Conservation (phyloP, 352 stramenopile species). For the Phytophthora cajani region DNA sequence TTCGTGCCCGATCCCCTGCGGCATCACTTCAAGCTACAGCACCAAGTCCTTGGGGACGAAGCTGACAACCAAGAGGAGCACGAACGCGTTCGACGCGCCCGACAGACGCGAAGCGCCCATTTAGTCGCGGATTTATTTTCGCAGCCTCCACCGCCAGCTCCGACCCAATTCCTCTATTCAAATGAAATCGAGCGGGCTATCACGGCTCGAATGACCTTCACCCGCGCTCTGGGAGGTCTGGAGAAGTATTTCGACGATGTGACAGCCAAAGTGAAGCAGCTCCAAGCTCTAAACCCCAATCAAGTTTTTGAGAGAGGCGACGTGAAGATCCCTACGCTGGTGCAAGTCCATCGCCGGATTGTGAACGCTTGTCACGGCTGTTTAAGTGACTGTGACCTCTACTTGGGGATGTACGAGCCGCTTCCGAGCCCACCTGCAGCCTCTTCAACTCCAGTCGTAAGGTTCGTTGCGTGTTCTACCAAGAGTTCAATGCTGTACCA, state of each 20-base stretch:
- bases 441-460: conserved; percentile 42
- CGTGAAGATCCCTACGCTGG: conserved; percentile 56
- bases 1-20: conserved; percentile 54
- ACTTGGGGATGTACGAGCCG: conserved; percentile 67
- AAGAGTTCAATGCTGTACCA: conserved; percentile 58
- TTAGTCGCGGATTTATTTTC: conserved; percentile 45
- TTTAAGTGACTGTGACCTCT: conserved; percentile 75
- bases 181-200: conserved; percentile 55
- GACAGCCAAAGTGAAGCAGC: conserved; percentile 19
- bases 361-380: conserved; percentile 61
- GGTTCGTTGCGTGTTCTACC: conserved; percentile 56
- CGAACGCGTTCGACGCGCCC: conserved; percentile 41
- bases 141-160: conserved; percentile 2
- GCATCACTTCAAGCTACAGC: conserved; percentile 58
- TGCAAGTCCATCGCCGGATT: conserved; percentile 68
- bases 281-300: conserved; percentile 19
- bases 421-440: conserved; percentile 46
- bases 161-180: conserved; percentile 51
- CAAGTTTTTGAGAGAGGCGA: conserved; percentile 1
- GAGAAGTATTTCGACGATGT: conserved; percentile 51
- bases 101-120: conserved; percentile 58
- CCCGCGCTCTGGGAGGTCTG: conserved; percentile 43
- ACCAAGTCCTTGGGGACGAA: conserved; percentile 11
- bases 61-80: conserved; percentile 15
- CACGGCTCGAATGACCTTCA: conserved; percentile 64